Evolutionary conservation across 345 rosid species (phyloP).

Genomic region (Citrus medica): DNA sequence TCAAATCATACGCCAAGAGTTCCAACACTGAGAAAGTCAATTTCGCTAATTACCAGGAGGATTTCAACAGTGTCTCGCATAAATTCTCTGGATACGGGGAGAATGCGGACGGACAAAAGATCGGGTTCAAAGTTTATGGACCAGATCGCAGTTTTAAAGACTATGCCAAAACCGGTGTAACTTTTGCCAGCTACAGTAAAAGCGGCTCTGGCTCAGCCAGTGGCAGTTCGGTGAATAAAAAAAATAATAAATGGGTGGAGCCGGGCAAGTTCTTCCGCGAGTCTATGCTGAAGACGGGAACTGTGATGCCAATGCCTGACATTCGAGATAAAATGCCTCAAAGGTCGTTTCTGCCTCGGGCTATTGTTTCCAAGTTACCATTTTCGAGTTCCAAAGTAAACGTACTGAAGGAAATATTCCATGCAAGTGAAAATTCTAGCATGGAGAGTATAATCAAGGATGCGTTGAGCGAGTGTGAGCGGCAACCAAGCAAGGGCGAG

Average conservation of each 20-base stretch:
- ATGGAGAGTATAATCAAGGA: slow-evolving; percentile 49
- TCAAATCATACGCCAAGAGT: slow-evolving; percentile 57
- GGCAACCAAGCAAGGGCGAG: slow-evolving; percentile 64
- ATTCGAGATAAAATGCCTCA: slow-evolving; percentile 80
- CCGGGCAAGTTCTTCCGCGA: slow-evolving; percentile 83
- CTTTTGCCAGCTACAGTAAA: slow-evolving; percentile 35
- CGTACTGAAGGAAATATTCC: slow-evolving; percentile 37
- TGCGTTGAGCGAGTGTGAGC: slow-evolving; percentile 64
- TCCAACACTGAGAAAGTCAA: slow-evolving; percentile 39
- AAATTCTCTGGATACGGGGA: slow-evolving; percentile 50
- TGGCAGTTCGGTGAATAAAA: slow-evolving; percentile 39
- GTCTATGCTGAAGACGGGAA: slow-evolving; percentile 55
- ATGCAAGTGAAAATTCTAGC: slow-evolving; percentile 58
- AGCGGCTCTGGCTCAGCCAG: slow-evolving; percentile 14
- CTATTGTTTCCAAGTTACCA: slow-evolving; percentile 52
- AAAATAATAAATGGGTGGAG: slow-evolving; percentile 50
- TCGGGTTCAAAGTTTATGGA: slow-evolving; percentile 51
- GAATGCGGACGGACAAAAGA: slow-evolving; percentile 24
- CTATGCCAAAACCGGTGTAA: slow-evolving; percentile 42
- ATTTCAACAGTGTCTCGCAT: slow-evolving; percentile 46
- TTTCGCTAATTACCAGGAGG: slow-evolving; percentile 51
- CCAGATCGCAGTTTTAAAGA: slow-evolving; percentile 45
- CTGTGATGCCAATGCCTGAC: slow-evolving; percentile 78
- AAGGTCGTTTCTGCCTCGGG: slow-evolving; percentile 83
- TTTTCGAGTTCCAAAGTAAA: slow-evolving; percentile 38